phyloP scores from a whole-genome alignment of 305 asterid genomes.

The Solanum hybrid region DNA sequence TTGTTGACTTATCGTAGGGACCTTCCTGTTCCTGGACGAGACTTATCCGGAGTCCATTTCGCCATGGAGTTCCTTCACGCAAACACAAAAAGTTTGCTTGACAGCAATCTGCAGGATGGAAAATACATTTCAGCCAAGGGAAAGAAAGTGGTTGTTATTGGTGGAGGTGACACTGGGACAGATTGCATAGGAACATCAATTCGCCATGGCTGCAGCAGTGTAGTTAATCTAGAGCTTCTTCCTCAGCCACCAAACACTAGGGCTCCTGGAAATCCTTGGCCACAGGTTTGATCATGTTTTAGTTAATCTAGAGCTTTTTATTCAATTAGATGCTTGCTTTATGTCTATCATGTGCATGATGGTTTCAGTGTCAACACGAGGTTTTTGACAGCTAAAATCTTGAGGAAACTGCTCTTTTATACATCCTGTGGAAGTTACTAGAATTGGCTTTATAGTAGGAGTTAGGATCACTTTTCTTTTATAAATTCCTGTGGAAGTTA shows the following conservation, averaged over 20 bases:
- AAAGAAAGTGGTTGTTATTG: constrained; percentile 95
- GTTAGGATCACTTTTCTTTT: neutral
- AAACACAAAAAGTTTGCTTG: constrained; percentile 90
- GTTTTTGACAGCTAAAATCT: neutral
- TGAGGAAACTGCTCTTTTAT: neutral
- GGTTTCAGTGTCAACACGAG: neutral
- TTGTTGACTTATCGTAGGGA: constrained; percentile 44
- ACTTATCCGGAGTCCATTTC: constrained; percentile 86
- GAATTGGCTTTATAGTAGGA: neutral
- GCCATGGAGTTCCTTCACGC: constrained; percentile 99
- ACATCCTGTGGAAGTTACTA: neutral
- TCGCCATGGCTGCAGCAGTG: constrained; percentile 77
- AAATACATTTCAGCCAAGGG: constrained; percentile 90
- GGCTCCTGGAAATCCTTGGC: constrained; percentile 98
- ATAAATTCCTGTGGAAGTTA: neutral
- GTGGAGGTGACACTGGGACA: constrained; percentile 99
- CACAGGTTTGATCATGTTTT: constrained; percentile 61
- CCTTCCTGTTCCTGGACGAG: constrained; percentile 97
- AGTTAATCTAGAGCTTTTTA: neutral
- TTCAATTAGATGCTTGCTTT: neutral
- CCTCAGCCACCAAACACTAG: constrained; percentile 88
- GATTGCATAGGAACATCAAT: constrained; percentile 98
- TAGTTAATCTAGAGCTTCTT: constrained; percentile 85
- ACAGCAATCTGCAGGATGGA: constrained; percentile 80
- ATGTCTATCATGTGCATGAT: neutral